Conservation (phyloP, 176 grass and related monocot species). For the Neostapfia colusana region DNA sequence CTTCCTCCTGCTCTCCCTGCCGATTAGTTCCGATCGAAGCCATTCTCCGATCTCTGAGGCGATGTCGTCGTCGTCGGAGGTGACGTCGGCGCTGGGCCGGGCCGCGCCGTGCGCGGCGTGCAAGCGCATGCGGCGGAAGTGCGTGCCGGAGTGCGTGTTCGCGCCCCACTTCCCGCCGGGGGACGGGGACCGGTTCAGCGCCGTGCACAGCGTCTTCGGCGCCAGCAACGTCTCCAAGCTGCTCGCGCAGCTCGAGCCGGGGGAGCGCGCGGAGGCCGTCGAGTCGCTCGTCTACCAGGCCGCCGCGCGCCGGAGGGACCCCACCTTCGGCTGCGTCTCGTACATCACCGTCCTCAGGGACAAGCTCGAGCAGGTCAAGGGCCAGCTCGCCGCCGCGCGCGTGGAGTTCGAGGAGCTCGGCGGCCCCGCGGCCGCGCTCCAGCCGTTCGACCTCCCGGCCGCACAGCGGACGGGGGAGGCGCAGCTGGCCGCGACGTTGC, state of each 20-base stretch:
- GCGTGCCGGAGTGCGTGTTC: slow-evolving; percentile 63
- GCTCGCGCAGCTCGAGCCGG: not conserved
- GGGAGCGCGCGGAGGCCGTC: not conserved
- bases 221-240: not conserved
- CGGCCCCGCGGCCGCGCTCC: not conserved
- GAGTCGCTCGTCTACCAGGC: not conserved
- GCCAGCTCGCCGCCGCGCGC: not conserved
- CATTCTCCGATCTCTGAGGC: not conserved
- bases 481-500: not conserved
- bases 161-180: slow-evolving; percentile 83
- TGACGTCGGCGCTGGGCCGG: not conserved
- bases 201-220: not conserved
- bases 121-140: not conserved
- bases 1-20: not conserved
- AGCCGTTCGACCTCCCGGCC: not conserved
- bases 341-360: not conserved
- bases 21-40: not conserved
- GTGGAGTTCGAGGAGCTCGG: not conserved
- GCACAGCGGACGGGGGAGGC: not conserved
- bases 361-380: not conserved
- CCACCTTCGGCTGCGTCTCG: not conserved
- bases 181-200: not conserved
- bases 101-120: not conserved
- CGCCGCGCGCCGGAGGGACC: not conserved
- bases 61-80: not conserved